Evolutionary conservation across 768 basidiomycete species (phyloP), one percentile per base, ranked within the genome.

Genomic region (Pholiota molesta): DNA sequence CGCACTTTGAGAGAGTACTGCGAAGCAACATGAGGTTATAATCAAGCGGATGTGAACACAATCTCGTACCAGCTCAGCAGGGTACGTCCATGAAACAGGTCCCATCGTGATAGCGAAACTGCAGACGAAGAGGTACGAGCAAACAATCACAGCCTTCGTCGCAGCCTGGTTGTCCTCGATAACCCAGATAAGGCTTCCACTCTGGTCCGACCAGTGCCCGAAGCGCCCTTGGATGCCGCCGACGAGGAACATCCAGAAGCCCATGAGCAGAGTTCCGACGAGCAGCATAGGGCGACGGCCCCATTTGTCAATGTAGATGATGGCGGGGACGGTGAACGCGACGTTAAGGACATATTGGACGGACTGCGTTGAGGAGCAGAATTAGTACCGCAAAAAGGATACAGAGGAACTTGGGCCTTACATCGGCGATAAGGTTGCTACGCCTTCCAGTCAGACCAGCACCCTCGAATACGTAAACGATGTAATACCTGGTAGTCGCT

Each of bases 271-370:
- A 2, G 86, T 84, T 29, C 88, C 91, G 54, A 74, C 75, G 60
- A 93, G 77, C 1, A 93, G 77, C 80, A 92, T 88, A 7, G 91
- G 90, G 19, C 90, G 82, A 42, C 91, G 88, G 61, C 91, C 91
- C 88, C 89, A 91, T 73, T 78, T 81, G 72, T 93, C 91, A 67
- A 91, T 90, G 75, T 85, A 91, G 68, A 81, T 75, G 65, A 83
- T 83, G 7, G 81, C 81, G 26, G 81, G 81, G 29, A 83, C 68
- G 19, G 76, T 88, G 40, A 79, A 61, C 5, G 71, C 75, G 31
- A 81, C 79, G 59, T 81, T 82, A 45, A 82, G 74, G 16, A 82
- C 90, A 80, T 72, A 89, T 79, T 84, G 89, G 13, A 92, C 85
- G 9, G 88, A 85, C 76, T 87, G 77, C 80, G 75, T 5, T 54